Percentiles rank a stretch among this genome's conserved stretches.
These are phyloP conservation scores for Fusarium bulbicola DNA, from an alignment of 2,329 filamentous ascomycete genomes.

Conservation along the genomic window DNA sequence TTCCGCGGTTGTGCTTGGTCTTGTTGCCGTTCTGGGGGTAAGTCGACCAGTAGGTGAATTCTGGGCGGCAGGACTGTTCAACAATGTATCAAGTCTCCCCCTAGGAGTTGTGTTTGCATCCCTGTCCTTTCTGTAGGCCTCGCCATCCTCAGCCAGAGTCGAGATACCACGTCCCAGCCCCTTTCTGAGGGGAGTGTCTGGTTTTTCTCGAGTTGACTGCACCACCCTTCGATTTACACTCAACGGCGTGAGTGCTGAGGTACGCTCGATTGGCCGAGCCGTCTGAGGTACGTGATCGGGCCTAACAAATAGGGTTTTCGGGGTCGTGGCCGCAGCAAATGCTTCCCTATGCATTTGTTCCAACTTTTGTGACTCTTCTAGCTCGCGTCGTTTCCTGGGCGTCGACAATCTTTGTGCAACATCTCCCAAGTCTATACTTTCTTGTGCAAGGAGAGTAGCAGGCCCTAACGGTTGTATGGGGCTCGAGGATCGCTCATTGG, in stretches of 20 bases:
- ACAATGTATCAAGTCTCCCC: conserved; percentile 46
- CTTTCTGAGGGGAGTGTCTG: conserved; percentile 29
- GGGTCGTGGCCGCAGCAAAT: conserved; percentile 15
- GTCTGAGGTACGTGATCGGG: conserved; percentile 30
- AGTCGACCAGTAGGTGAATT: conserved; percentile 41
- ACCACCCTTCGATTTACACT: conserved; percentile 46
- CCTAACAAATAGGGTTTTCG: conserved; percentile 33
- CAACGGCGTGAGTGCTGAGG: conserved; percentile 50
- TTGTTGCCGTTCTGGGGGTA: conserved; percentile 35
- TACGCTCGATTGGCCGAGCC: conserved; percentile 25
- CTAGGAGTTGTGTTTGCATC: conserved; percentile 27
- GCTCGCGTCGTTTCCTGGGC: conserved; percentile 48
- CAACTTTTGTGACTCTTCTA: conserved; percentile 27
- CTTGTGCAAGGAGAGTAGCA: conserved; percentile 52
- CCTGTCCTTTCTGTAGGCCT: conserved; percentile 36
- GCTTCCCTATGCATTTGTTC: conserved; percentile 13
- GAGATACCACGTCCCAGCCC: conserved; percentile 51
- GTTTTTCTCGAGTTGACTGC: conserved; percentile 37
- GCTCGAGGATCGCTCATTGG: conserved; percentile 42
- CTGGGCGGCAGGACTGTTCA: conserved; percentile 44
- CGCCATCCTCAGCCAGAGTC: conserved; percentile 60
- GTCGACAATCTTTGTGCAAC: conserved; percentile 47
- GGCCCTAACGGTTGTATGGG: conserved; percentile 38
- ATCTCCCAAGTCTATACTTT: conserved; percentile 67
- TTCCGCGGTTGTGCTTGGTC: conserved; percentile 21